Conservation (phyloP, 108 stramenopile genomes). For the Pseudonitzschia pungens region DNA sequence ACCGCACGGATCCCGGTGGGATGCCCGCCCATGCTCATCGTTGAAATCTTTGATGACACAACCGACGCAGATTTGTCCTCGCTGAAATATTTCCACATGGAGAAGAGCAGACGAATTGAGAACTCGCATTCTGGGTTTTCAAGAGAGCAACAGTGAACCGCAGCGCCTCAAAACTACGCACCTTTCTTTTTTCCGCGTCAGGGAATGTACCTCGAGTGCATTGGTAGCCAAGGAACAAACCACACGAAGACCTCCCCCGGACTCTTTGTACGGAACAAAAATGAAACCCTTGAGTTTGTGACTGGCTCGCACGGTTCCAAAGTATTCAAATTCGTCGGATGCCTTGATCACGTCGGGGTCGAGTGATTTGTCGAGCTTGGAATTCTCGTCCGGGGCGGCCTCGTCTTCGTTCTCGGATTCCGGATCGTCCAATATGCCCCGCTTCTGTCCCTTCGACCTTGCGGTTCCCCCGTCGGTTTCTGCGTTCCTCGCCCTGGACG, state of each 20-base stretch:
- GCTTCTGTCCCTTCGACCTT: conserved; percentile 47
- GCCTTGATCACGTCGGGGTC: conserved; percentile 69
- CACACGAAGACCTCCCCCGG: conserved; percentile 64
- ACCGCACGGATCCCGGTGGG: conserved; percentile 94
- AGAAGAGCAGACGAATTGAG: neutral
- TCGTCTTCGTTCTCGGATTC: conserved; percentile 47
- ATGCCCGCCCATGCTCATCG: conserved; percentile 91
- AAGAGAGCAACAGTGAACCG: neutral
- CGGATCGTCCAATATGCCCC: conserved; percentile 78
- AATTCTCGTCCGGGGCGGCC: neutral
- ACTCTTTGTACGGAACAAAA: conserved; percentile 60
- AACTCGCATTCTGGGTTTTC: neutral
- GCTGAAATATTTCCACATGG: conserved; percentile 13
- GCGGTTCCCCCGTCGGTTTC: conserved; percentile 21
- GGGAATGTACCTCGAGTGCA: conserved; percentile 82
- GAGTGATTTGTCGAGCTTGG: conserved; percentile 22
- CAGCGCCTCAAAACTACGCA: conserved; percentile 11
- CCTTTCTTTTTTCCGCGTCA: conserved; percentile 38
- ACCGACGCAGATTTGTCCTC: conserved; percentile 12
- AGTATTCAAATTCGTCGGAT: conserved; percentile 91
- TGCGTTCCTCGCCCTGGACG: conserved; percentile 39
- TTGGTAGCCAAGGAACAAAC: conserved; percentile 89
- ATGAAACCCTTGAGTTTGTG: conserved; percentile 85
- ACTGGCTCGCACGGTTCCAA: conserved; percentile 68
- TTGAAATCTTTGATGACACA: conserved; percentile 36